Evolutionary conservation across 2,329 filamentous ascomycete genomes (phyloP), one percentile per base, ranked within the genome.

Genomic region (Conoideocrella luteorostrata): DNA sequence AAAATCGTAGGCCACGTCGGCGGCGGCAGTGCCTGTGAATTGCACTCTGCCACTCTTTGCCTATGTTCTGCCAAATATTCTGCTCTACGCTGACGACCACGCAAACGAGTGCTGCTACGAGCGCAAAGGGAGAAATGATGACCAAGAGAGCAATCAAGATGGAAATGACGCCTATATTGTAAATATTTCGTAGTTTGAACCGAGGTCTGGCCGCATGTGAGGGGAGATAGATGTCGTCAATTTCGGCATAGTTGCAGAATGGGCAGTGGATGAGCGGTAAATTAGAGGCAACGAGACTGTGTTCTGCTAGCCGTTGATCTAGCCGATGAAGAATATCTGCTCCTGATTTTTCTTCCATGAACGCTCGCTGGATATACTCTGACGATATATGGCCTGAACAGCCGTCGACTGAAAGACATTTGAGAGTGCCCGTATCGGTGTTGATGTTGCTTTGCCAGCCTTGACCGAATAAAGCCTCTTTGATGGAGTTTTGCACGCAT

Each of bases 401-500:
- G n/a, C 78, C 80, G 35, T 83, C 76, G 0, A 88, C 82, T 2
- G 90, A 88, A n/a, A 95, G 76, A 59, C 93, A 97, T 48, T 78
- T 80, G 43, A 97, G 71, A 0, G 88, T 89, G 29, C 86, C 86
- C 29, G 74, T 78, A 46, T 81, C 74, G 22, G 78, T 65, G 57
- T 93, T 77, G 53, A 96, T 84, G 55, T 80, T 93, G 47, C 85
- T 82, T 39, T 80, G 78, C 88, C 91, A 96, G 41, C 88, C 88
- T 62, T 97, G 93, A 0, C 93, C 93, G 59, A 95, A 97, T 0
- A 97, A 70, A 2, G 90, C 89, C 60, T 97, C 91, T 39, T 84
- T 85, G 47, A 91, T 76, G 10, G 89, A 84, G 51, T 85, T 80
- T 50, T 84, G 83, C 40, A 97, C 82, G 63, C 93, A 97, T 36